Percentiles rank a stretch among this genome's conserved stretches.
phyloP scores from a whole-genome alignment of 2,329 filamentous ascomycete species.

The Aspergillus persii region DNA sequence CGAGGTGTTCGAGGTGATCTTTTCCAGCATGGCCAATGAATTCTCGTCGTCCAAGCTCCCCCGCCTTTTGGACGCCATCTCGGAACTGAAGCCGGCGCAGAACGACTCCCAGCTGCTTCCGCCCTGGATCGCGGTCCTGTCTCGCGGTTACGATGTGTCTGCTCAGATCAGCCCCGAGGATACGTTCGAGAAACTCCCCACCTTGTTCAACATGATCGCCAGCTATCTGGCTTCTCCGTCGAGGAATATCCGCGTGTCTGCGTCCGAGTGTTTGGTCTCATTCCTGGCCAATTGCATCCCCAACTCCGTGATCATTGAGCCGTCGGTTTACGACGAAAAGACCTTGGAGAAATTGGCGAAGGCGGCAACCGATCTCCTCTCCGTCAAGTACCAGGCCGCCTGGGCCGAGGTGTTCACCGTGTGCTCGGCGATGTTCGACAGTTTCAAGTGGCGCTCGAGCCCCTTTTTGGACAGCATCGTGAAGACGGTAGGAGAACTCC shows the following conservation, averaged over 20 bases:
- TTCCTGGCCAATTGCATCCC: constrained; percentile 91
- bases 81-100: constrained; percentile 83
- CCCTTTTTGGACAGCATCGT: constrained; percentile 75
- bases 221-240: constrained; percentile 82
- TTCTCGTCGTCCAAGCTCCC: constrained; percentile 86
- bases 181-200: constrained; percentile 85
- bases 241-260: constrained; percentile 89
- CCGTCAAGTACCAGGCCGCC: constrained; percentile 86
- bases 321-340: constrained; percentile 91
- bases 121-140: constrained; percentile 94
- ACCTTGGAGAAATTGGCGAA: constrained; percentile 74
- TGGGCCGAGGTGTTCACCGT: constrained; percentile 95
- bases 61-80: constrained; percentile 83
- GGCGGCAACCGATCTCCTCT: constrained; percentile 70
- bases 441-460: constrained; percentile 77
- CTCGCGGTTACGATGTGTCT: constrained; percentile 89
- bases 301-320: constrained; percentile 75
- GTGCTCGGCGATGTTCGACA: constrained; percentile 80
- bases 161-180: constrained; percentile 85
- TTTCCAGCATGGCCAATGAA: constrained; percentile 84
- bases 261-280: constrained; percentile 90
- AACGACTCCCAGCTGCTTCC: constrained; percentile 94
- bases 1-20: constrained; percentile 96
- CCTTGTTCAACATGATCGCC: constrained; percentile 76
- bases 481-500: constrained; percentile 78